Evolutionary conservation across 352 stramenopile genomes (phyloP).

Genomic region (Phytophthora sp.): DNA sequence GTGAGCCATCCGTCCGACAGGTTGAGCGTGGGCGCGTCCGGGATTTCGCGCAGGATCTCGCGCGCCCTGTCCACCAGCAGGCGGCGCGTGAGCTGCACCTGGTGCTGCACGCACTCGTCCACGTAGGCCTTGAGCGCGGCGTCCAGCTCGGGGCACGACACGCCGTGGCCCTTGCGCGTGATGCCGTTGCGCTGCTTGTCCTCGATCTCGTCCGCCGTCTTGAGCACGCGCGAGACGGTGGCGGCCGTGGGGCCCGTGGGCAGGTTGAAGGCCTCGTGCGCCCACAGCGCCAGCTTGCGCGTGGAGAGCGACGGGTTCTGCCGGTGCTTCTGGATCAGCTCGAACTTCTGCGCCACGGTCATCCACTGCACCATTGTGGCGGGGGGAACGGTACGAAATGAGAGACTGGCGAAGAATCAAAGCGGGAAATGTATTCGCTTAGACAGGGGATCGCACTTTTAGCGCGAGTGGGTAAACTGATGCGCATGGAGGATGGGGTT

Average conservation of each 20-base stretch:
- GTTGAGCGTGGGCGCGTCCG: conserved; percentile 24
- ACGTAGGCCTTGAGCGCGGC: conserved; percentile 24
- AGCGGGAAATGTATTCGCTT: too few relatives aligned
- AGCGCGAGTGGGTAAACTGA: too few relatives aligned
- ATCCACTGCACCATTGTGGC: conserved; percentile 42
- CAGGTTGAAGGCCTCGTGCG: conserved; percentile 35
- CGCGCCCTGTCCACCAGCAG: conserved; percentile 28
- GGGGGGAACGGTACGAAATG: conserved; percentile 20
- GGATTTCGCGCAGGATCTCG: conserved; percentile 26
- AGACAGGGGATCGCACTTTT: neutral
- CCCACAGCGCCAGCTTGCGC: conserved; percentile 32
- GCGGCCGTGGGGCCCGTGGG: conserved; percentile 16
- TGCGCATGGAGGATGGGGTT: too few relatives aligned
- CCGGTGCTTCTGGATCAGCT: conserved; percentile 39
- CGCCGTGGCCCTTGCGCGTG: conserved; percentile 33
- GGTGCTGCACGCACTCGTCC: conserved; percentile 12
- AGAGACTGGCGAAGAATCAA: too few relatives aligned
- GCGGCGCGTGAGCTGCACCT: conserved; percentile 29
- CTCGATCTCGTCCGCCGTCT: conserved; percentile 30
- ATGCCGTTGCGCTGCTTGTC: conserved; percentile 34
- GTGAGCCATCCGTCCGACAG: conserved; percentile 40
- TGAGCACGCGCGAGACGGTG: conserved; percentile 35
- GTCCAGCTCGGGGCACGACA: conserved; percentile 30
- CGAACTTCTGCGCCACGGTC: conserved; percentile 39
- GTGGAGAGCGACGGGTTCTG: conserved; percentile 26